Percentiles rank a stretch among this genome's conserved stretches.
phyloP scores from a whole-genome alignment of 345 rosid species.

The Rhizophora apiculata region DNA sequence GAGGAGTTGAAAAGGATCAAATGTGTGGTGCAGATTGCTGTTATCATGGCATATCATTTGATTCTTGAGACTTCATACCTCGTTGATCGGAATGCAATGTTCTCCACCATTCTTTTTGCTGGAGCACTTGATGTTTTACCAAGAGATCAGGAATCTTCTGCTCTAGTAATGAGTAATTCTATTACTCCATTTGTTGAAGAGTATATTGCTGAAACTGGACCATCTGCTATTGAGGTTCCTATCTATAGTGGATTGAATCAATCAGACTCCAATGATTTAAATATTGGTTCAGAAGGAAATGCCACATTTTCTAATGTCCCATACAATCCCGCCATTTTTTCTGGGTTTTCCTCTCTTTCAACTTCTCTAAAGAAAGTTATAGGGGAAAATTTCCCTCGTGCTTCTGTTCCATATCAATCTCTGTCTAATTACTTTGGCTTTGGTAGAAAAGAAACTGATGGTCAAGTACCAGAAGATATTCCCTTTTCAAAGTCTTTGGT shows the following conservation, averaged over 20 bases:
- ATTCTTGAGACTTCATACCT: slow-evolving; percentile 93
- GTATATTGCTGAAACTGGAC: slow-evolving; percentile 26
- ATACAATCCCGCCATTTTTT: slow-evolving; percentile 69
- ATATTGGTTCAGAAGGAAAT: slow-evolving; percentile 31
- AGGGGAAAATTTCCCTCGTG: slow-evolving; percentile 41
- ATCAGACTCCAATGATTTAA: slow-evolving; percentile 24
- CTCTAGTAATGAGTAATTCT: slow-evolving; percentile 30
- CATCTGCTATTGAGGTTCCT: slow-evolving; percentile 38
- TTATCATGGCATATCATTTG: slow-evolving; percentile 70
- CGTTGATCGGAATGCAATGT: slow-evolving; percentile 77
- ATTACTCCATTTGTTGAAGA: slow-evolving; percentile 27
- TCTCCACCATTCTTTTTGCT: slow-evolving; percentile 49
- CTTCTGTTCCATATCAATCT: slow-evolving; percentile 39
- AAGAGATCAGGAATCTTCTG: slow-evolving; percentile 24
- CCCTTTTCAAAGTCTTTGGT: slow-evolving; percentile 46
- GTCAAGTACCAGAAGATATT: slow-evolving; percentile 33
- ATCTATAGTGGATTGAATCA: slow-evolving; percentile 39
- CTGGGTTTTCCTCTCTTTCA: slow-evolving; percentile 78
- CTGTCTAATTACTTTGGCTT: slow-evolving; percentile 61
- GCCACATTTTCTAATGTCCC: slow-evolving; percentile 54
- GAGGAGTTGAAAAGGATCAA: slow-evolving; percentile 80
- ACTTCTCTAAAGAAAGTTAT: slow-evolving; percentile 66
- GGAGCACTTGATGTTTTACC: slow-evolving; percentile 26
- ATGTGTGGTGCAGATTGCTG: slow-evolving; percentile 65
- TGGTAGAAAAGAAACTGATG: slow-evolving; percentile 29